Evolutionary conservation across 1,284 basidiomycete genomes (phyloP).

Genomic region (Coniferiporia sulphurascens): DNA sequence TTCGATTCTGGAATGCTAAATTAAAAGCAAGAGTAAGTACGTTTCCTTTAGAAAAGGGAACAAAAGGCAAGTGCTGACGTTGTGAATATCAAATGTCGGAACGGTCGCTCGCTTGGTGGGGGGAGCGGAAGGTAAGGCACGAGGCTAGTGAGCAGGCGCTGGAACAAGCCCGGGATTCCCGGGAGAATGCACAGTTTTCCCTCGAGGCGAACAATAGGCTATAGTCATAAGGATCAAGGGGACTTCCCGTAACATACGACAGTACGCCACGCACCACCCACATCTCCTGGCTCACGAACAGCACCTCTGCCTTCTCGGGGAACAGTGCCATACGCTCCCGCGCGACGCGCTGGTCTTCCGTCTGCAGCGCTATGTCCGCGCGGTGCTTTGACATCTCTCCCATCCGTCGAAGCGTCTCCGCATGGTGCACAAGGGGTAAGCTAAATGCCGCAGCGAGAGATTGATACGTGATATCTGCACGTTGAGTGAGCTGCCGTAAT

Average conservation of each 20-base stretch:
- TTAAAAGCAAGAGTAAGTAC: neutral
- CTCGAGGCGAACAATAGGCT: slow-evolving; percentile 80
- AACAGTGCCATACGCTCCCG: slow-evolving; percentile 82
- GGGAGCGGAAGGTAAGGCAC: slow-evolving; percentile 74
- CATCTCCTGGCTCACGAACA: slow-evolving; percentile 68
- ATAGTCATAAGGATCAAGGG: neutral
- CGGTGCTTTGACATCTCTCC: slow-evolving; percentile 56
- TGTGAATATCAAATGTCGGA: slow-evolving; percentile 75
- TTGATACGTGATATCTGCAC: slow-evolving; percentile 80
- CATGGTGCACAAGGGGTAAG: slow-evolving; percentile 69
- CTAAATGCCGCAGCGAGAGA: slow-evolving; percentile 84
- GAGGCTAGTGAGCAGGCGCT: slow-evolving; percentile 71
- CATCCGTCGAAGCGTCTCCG: slow-evolving; percentile 82
- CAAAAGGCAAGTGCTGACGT: slow-evolving; percentile 41
- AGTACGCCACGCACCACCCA: slow-evolving; percentile 68
- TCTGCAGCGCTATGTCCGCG: slow-evolving; percentile 53
- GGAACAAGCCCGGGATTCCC: slow-evolving; percentile 85
- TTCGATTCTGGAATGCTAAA: slow-evolving; percentile 76
- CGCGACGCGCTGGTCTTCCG: slow-evolving; percentile 66
- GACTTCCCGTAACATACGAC: neutral
- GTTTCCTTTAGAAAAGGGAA: neutral
- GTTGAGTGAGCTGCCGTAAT: neutral
- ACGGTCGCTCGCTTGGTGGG: slow-evolving; percentile 62
- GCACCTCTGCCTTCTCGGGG: slow-evolving; percentile 66
- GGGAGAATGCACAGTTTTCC: slow-evolving; percentile 88